phyloP scores from a whole-genome alignment of 345 rosid genomes.

The Sonneratia alba region DNA sequence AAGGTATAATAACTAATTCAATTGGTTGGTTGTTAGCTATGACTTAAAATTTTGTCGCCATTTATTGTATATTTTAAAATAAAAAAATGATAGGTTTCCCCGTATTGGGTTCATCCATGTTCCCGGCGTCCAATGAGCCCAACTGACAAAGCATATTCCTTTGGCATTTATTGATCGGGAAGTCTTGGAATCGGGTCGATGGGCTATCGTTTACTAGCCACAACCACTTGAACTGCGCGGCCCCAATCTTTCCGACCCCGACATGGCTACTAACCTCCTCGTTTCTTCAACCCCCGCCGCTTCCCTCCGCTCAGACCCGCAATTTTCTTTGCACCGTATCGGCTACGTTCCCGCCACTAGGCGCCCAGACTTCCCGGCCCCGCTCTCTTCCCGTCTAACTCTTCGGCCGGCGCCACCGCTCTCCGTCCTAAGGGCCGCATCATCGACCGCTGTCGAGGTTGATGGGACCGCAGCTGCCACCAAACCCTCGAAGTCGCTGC shows the following conservation, averaged over 20 bases:
- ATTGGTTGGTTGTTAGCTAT: no score
- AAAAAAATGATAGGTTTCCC: no score
- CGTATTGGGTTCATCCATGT: background rate
- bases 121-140: background rate
- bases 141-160: background rate
- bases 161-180: background rate
- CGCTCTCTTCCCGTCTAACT: constrained; percentile 10
- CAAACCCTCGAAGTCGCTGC: constrained; percentile 43
- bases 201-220: background rate
- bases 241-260: background rate
- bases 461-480: constrained; percentile 31
- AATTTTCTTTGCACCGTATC: constrained; percentile 10
- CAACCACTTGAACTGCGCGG: background rate
- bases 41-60: no score
- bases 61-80: no score
- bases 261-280: constrained; percentile 10
- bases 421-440: constrained; percentile 20
- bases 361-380: constrained; percentile 8
- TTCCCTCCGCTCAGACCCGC: constrained; percentile 14
- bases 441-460: constrained; percentile 34
- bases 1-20: no score
- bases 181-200: background rate
- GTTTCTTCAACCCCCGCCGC: constrained; percentile 38
- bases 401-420: constrained; percentile 11
- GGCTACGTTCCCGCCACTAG: constrained; percentile 10